Evolutionary conservation across 2,329 filamentous ascomycete species (phyloP).

Genomic region (Grosmannia huntii): DNA sequence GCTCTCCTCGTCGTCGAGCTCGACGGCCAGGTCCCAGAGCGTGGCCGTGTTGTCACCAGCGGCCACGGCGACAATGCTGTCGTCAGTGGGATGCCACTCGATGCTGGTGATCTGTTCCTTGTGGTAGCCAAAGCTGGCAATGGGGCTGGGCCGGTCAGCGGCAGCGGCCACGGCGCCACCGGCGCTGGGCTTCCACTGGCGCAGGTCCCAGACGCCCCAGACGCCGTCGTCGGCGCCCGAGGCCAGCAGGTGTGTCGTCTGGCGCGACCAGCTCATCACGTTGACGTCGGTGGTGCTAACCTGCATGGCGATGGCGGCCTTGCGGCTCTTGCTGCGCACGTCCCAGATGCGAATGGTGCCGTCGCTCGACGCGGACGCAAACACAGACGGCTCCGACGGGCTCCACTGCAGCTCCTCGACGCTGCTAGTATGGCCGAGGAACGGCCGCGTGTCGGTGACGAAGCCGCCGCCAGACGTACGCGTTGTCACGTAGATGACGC

Average conservation of each 20-base stretch:
- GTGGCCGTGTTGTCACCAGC: slow-evolving; percentile 91
- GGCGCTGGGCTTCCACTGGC: slow-evolving; percentile 72
- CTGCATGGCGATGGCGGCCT: slow-evolving; percentile 75
- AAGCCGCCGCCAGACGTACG: slow-evolving; percentile 79
- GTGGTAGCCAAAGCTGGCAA: slow-evolving; percentile 93
- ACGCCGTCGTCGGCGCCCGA: slow-evolving; percentile 87
- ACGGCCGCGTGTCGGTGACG: slow-evolving; percentile 73
- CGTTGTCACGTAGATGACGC: slow-evolving; percentile 78
- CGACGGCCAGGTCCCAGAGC: slow-evolving; percentile 91
- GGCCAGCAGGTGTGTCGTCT: slow-evolving; percentile 80
- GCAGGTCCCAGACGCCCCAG: slow-evolving; percentile 93
- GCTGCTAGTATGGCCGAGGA: slow-evolving; percentile 70
- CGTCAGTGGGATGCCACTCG: slow-evolving; percentile 95
- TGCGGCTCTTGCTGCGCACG: slow-evolving; percentile 76
- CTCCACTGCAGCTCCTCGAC: slow-evolving; percentile 97
- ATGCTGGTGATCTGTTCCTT: slow-evolving; percentile 92
- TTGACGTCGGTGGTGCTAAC: slow-evolving; percentile 83
- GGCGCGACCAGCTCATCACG: slow-evolving; percentile 87
- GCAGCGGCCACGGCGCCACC: slow-evolving; percentile 22
- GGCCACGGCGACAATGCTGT: slow-evolving; percentile 87
- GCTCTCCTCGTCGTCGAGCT: slow-evolving; percentile 94
- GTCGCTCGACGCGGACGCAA: slow-evolving; percentile 86
- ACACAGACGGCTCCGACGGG: slow-evolving; percentile 82
- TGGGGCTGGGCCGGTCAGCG: slow-evolving; percentile 48
- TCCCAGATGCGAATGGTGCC: slow-evolving; percentile 96